Percentiles rank a stretch among this genome's conserved stretches.
phyloP scores from a whole-genome alignment of 129 eudicot genomes.

The Saposhnikovia divaricata region DNA sequence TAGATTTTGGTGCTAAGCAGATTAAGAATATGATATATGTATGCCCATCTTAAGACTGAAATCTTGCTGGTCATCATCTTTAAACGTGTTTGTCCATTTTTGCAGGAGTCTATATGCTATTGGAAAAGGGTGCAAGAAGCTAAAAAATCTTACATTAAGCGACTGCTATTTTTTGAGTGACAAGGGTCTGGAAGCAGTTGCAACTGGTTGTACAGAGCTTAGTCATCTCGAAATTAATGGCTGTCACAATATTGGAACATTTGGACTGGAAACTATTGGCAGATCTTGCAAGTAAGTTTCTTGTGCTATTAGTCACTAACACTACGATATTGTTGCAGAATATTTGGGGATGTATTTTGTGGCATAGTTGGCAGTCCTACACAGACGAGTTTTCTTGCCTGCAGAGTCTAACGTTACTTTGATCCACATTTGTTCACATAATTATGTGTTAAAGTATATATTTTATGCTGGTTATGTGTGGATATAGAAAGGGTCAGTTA shows the following conservation, averaged over 20 bases:
- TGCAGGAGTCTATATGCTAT: slow-evolving; percentile 78
- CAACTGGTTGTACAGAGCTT: slow-evolving; percentile 91
- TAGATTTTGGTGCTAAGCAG: neutral
- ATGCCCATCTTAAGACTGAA: neutral
- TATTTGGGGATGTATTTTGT: neutral
- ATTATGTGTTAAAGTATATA: neutral
- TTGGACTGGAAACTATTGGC: slow-evolving; percentile 74
- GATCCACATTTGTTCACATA: neutral
- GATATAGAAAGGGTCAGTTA: neutral
- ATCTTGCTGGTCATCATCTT: neutral
- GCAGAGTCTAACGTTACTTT: neutral
- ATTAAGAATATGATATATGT: neutral
- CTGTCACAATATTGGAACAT: slow-evolving; percentile 83
- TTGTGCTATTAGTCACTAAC: neutral
- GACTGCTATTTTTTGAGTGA: slow-evolving; percentile 79
- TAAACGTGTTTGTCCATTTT: neutral
- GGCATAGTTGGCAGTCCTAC: neutral
- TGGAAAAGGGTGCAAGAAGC: slow-evolving; percentile 80
- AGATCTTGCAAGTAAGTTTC: slow-evolving; percentile 65
- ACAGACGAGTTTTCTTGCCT: neutral
- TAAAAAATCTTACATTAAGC: slow-evolving; percentile 67
- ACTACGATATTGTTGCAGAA: neutral
- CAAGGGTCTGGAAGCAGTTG: slow-evolving; percentile 79
- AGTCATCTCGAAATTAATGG: slow-evolving; percentile 91
- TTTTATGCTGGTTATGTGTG: neutral